phyloP scores from a whole-genome alignment of 345 rosid species.

The Boechera divaricarpa region DNA sequence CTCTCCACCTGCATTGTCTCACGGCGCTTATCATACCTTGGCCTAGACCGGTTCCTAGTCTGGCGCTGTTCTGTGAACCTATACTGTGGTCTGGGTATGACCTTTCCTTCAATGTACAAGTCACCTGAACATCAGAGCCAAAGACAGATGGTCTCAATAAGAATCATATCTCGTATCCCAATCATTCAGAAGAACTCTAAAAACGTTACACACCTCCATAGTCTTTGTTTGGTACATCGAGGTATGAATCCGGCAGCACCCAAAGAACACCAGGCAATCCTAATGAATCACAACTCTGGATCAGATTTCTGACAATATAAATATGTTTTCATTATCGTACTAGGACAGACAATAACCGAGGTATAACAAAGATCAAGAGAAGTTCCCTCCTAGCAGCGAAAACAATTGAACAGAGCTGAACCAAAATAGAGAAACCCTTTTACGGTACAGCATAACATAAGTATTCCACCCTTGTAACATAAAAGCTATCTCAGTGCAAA shows the following conservation, averaged over 20 bases:
- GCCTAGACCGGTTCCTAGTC: constrained; percentile 61
- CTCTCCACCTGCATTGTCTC: constrained; percentile 81
- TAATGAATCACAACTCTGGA: constrained; percentile 40
- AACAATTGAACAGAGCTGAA: too few relatives aligned
- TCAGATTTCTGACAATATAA: neutral
- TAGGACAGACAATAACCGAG: neutral
- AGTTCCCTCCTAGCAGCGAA: too few relatives aligned
- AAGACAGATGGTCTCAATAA: neutral
- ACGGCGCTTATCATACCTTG: constrained; percentile 73
- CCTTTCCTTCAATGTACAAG: constrained; percentile 82
- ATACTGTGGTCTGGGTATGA: constrained; percentile 84
- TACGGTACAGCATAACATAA: too few relatives aligned
- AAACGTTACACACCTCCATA: constrained; percentile 75
- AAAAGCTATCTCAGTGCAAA: neutral
- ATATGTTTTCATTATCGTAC: neutral
- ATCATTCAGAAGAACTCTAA: neutral
- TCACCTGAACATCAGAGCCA: constrained; percentile 61
- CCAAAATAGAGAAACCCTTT: too few relatives aligned
- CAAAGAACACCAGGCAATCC: constrained; percentile 90
- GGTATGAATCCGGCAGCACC: constrained; percentile 96
- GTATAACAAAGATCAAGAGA: too few relatives aligned
- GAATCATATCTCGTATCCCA: neutral
- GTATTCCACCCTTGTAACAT: too few relatives aligned
- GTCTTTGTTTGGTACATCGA: constrained; percentile 95
- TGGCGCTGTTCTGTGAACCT: constrained; percentile 64